Conservation (phyloP, 2,329 filamentous ascomycete species). For the Epichloe hybrida region DNA sequence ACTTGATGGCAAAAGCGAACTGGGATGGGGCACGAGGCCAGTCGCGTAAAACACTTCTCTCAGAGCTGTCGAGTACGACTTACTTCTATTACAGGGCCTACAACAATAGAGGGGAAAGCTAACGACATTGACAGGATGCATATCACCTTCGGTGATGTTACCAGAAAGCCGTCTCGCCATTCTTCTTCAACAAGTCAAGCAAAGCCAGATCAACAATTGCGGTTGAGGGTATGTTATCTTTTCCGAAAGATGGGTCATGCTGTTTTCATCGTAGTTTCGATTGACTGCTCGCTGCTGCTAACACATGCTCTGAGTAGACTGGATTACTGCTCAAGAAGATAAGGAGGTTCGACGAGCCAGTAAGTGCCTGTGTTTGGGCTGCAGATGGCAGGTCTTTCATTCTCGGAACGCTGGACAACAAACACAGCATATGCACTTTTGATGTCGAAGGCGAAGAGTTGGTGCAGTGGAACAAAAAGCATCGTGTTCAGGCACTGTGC, state of each 20-base stretch:
- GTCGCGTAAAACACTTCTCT: slow-evolving; percentile 63
- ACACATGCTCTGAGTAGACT: slow-evolving; percentile 29
- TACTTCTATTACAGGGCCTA: slow-evolving; percentile 4
- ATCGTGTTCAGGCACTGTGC: slow-evolving; percentile 74
- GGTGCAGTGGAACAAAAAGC: slow-evolving; percentile 53
- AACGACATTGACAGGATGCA: slow-evolving; percentile 46
- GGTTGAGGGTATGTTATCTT: slow-evolving; percentile 37
- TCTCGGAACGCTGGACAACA: slow-evolving; percentile 60
- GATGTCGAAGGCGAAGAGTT: slow-evolving; percentile 47
- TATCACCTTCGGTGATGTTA: slow-evolving; percentile 94
- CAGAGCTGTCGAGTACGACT: slow-evolving; percentile 64
- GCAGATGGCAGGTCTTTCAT: slow-evolving; percentile 66
- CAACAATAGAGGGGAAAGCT: background rate
- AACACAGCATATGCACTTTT: slow-evolving; percentile 57
- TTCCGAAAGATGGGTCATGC: background rate
- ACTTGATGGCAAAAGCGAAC: slow-evolving; percentile 60
- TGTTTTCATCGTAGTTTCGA: background rate
- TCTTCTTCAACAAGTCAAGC: slow-evolving; percentile 71
- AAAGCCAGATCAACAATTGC: slow-evolving; percentile 68
- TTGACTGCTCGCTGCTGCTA: too few relatives aligned
- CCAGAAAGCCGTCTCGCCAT: slow-evolving; percentile 78
- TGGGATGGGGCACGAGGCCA: slow-evolving; percentile 74
- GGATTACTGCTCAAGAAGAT: slow-evolving; percentile 51
- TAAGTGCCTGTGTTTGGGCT: slow-evolving; percentile 84
- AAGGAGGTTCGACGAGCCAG: slow-evolving; percentile 64